phyloP scores from a whole-genome alignment of 768 basidiomycete species.

The Hygrocybe coccinea region DNA sequence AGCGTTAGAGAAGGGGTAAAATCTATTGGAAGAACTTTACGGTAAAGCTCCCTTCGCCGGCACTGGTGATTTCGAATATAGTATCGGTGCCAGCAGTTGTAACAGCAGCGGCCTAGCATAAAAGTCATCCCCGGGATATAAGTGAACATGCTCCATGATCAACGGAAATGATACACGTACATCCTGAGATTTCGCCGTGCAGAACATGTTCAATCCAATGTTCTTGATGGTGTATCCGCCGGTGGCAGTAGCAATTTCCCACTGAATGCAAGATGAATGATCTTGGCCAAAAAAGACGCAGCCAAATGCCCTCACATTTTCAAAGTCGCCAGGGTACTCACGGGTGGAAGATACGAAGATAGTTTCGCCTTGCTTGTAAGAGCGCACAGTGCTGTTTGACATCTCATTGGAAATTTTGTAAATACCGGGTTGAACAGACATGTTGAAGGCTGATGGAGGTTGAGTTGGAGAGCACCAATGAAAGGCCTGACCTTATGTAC shows the following conservation, averaged over 20 bases:
- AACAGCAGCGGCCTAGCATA: neutral
- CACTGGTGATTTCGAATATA: neutral
- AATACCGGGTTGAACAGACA: neutral
- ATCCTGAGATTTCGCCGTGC: neutral
- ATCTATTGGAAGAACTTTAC: neutral
- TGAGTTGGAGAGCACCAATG: too few species aligned
- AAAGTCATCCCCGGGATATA: neutral
- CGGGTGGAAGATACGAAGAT: neutral
- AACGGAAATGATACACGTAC: neutral
- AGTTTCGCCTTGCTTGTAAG: neutral
- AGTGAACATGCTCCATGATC: too few species aligned
- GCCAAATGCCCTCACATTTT: neutral
- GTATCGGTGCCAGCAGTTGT: neutral
- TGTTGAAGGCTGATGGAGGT: neutral
- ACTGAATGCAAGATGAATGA: neutral
- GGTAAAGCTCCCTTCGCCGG: neutral
- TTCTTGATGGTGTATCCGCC: neutral
- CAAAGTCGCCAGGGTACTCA: neutral
- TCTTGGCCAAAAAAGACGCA: neutral
- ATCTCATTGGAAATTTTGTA: neutral
- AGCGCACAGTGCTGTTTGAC: neutral
- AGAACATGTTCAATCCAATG: neutral
- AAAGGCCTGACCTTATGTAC: too few species aligned
- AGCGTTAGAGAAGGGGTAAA: neutral
- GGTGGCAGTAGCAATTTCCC: neutral